Conservation (phyloP, 163 green algal genomes). For the Volvox carteri region DNA sequence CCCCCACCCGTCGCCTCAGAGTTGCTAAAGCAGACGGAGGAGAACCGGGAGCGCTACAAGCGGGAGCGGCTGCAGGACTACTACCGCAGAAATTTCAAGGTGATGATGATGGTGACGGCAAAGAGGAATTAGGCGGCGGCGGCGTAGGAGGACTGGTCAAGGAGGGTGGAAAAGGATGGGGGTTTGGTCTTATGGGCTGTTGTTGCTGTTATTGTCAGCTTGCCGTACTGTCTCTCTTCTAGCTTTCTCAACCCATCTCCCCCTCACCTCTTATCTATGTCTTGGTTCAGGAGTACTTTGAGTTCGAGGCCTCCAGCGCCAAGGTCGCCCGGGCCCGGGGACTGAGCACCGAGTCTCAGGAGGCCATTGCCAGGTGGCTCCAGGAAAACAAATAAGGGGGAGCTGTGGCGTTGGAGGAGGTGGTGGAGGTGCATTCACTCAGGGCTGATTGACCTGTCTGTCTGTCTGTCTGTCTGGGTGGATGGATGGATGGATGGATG, state of each 20-base stretch:
- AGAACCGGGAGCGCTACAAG: conserved; percentile 48
- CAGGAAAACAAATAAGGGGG: conserved; percentile 42
- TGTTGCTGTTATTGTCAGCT: no score
- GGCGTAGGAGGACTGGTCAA: background rate
- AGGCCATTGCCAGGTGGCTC: conserved; percentile 40
- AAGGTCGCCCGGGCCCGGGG: conserved; percentile 14
- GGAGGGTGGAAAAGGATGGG: no score
- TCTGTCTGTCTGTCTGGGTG: no score
- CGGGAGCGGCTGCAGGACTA: conserved; percentile 55
- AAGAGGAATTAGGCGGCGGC: background rate
- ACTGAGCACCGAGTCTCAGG: conserved; percentile 32
- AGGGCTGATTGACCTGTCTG: no score
- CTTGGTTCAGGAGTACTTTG: conserved; percentile 62
- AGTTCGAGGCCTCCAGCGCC: conserved; percentile 33
- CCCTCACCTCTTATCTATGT: no score
- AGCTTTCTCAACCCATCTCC: no score
- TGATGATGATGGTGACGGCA: background rate
- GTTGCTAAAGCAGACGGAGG: conserved; percentile 47
- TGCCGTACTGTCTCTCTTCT: no score
- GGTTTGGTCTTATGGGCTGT: no score
- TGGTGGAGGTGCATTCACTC: no score
- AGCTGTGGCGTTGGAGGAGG: no score
- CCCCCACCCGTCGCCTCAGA: background rate
- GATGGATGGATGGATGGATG: no score
- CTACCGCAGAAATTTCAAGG: conserved; percentile 57